A percentile compares a stretch with the other conserved stretches of the same genome.
phyloP scores from a whole-genome alignment of 1,284 basidiomycete species.

The Ganoderma lingzhi region DNA sequence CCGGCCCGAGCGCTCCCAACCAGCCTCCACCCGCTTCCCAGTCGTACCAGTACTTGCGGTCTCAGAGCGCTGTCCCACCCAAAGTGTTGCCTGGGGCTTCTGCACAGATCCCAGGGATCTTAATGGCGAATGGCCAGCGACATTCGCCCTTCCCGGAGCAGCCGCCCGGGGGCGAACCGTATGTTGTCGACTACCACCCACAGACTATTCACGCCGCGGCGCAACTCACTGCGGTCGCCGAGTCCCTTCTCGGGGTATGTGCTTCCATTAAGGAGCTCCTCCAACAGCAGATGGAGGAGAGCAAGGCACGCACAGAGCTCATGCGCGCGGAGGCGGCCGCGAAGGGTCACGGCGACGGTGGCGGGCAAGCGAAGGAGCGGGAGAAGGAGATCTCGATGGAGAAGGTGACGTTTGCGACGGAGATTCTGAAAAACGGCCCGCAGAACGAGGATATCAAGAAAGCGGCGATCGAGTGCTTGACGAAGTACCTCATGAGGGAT shows the following conservation, averaged over 20 bases:
- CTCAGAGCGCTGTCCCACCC: constrained; percentile 10
- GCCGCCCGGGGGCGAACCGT: background rate
- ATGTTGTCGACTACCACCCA: constrained; percentile 15
- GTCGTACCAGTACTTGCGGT: constrained; percentile 26
- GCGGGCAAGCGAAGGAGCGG: constrained; percentile 38
- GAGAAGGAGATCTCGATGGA: constrained; percentile 61
- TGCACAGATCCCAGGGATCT: background rate
- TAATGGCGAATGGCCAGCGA: constrained; percentile 3
- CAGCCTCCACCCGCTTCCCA: constrained; percentile 8
- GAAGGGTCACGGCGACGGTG: constrained; percentile 33
- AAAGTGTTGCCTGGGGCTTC: constrained; percentile 2
- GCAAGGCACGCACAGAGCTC: constrained; percentile 62
- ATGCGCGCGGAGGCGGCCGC: constrained; percentile 51
- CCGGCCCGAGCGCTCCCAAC: background rate
- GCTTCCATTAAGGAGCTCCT: constrained; percentile 68
- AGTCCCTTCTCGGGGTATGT: constrained; percentile 63
- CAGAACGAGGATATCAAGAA: constrained; percentile 66
- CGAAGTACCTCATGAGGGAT: constrained; percentile 54
- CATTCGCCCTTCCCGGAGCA: constrained; percentile 9
- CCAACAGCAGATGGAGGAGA: constrained; percentile 67
- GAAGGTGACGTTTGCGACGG: constrained; percentile 69
- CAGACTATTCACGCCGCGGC: constrained; percentile 48
- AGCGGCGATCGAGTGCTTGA: constrained; percentile 73
- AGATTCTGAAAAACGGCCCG: constrained; percentile 60
- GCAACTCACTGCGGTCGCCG: constrained; percentile 58